Evolutionary conservation across 208 protist species (phyloP), one percentile per base, ranked within the genome.

Genomic region (Sergeia podlipaevii): DNA sequence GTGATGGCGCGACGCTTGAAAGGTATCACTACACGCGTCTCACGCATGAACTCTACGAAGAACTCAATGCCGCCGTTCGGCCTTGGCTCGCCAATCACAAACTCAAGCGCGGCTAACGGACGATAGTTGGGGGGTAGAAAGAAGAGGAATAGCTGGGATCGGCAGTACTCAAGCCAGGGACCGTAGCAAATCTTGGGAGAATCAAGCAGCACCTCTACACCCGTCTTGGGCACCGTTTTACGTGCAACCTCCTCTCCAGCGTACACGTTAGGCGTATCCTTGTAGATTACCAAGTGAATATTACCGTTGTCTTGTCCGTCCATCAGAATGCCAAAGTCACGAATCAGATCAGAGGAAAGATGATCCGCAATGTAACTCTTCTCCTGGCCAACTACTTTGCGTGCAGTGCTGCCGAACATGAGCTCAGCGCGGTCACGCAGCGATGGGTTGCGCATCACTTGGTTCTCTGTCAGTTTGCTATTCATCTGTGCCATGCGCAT

Each of bases 161-260:
- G 76, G 41, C 78, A 91, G 70, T 87, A 91, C 63, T 91, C 73
- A 10, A 87, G 70, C 85, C 89, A 96, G 24, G 89, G 77, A 13
- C 89, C 85, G 49, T 88, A 89, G 28, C 70, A 70, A 4, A 96
- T 30, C 37, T 74, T 54, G 2, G 79, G 80, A 2, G 76, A 56
- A 41, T 91, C 83, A 36, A 96, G 52, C 26, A 91, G 34, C n/a
- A 96, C 52, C 68, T 96, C 89, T 3, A 89, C 42, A 18, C 89
- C 84, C 10, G 63, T 79, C 6, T 45, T 77, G 15, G 88, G 89
- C 44, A 95, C 56, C 33, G 71, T 68, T n/a, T 51, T 60, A 29
- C 74, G 75, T 6, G 41, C 59, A 2, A 85, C 49, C 11, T 62
- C 56, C 34, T 95, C 89, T 2, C 85, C 85, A 7, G 83, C 82